A percentile compares a stretch with the other conserved stretches of the same genome.
Evolutionary conservation across 2,329 filamentous ascomycete species (phyloP).

Genomic region (Neonectria coccinea): DNA sequence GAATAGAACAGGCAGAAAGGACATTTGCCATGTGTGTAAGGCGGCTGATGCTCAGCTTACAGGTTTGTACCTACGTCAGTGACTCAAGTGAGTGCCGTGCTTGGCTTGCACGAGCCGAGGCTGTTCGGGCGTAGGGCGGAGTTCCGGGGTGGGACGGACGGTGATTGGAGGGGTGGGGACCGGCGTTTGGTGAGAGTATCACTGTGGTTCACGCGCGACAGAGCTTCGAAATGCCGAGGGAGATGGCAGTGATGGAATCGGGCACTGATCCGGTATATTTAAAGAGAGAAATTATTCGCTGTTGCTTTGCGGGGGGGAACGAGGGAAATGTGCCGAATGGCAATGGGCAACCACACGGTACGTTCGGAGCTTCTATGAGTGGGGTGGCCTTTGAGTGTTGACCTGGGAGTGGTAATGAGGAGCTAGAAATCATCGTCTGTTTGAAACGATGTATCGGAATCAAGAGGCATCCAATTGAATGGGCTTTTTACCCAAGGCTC

Average conservation of each 20-base stretch:
- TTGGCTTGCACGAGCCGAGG: constrained; percentile 35
- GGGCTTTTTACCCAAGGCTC: too few species aligned
- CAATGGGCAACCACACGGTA: background rate
- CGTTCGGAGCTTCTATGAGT: background rate
- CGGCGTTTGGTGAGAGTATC: background rate
- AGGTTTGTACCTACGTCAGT: background rate
- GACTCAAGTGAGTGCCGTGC: constrained; percentile 3
- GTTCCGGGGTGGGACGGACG: constrained; percentile 18
- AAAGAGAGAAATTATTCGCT: background rate
- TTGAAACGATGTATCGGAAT: too few species aligned
- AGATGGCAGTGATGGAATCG: background rate
- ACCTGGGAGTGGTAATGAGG: too few species aligned
- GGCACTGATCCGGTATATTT: background rate
- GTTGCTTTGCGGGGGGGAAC: background rate
- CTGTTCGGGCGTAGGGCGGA: constrained; percentile 37
- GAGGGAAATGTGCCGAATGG: background rate
- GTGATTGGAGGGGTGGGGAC: background rate
- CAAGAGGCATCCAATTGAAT: too few species aligned
- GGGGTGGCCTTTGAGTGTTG: too few species aligned
- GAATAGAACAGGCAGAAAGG: background rate
- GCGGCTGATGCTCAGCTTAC: background rate
- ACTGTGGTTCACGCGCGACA: background rate
- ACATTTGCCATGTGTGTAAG: background rate
- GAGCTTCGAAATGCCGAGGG: background rate
- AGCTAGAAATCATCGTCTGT: too few species aligned